These are phyloP conservation scores for Crotalaria pallida DNA, from an alignment of 306 rosid genomes.

Conservation along the genomic window DNA sequence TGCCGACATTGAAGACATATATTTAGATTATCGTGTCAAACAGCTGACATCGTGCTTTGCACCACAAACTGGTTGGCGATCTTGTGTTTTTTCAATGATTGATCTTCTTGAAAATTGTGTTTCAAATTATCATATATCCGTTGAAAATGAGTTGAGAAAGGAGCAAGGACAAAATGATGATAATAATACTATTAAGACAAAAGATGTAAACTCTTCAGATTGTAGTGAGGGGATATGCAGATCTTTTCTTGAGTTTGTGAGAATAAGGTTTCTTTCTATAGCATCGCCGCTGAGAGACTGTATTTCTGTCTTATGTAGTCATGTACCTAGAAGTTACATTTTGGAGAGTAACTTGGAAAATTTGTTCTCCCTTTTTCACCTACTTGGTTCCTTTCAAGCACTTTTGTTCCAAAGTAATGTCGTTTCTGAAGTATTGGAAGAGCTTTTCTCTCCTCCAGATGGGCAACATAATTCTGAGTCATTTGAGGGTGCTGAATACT, in stretches of 20 bases:
- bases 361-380: conserved; percentile 22
- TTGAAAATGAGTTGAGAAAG: conserved; percentile 37
- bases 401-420: conserved; percentile 30
- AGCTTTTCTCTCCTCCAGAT: conserved; percentile 29
- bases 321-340: conserved; percentile 45
- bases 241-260: conserved; percentile 53
- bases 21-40: conserved; percentile 56
- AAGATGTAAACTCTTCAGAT: conserved; percentile 2
- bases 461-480: conserved; percentile 2
- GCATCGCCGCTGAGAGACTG: conserved; percentile 31
- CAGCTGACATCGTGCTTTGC: conserved; percentile 41
- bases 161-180: conserved; percentile 3
- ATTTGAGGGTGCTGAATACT: background rate
- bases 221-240: conserved; percentile 14
- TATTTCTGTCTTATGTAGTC: conserved; percentile 42
- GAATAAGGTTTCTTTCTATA: conserved; percentile 35
- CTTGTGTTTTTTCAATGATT: conserved; percentile 47
- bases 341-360: conserved; percentile 24
- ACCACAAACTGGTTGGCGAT: conserved; percentile 47
- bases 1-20: conserved; percentile 42
- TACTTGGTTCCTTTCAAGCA: conserved; percentile 36
- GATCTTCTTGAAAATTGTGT: conserved; percentile 58
- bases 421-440: conserved; percentile 35
- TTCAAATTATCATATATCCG: conserved; percentile 45
- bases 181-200: background rate